Evolutionary conservation across 257 asterid species (phyloP).

Genomic region (Nicotiana undulata): DNA sequence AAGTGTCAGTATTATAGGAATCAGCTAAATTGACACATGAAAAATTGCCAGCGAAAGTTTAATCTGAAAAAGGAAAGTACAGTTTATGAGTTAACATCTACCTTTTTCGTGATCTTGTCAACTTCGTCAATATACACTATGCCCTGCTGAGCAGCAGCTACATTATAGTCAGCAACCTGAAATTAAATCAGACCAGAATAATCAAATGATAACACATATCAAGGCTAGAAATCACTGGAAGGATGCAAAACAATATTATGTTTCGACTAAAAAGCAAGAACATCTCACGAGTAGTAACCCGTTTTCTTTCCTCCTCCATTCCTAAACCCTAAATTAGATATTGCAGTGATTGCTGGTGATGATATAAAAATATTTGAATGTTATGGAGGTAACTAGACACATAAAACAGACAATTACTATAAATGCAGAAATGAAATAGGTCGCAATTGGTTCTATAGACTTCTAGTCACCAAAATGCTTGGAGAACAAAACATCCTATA

Average conservation of each 20-base stretch:
- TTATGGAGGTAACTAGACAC: not conserved
- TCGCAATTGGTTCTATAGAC: not conserved
- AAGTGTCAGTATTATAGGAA: not conserved
- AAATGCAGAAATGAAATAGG: not conserved
- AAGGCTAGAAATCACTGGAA: not conserved
- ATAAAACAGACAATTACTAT: not conserved
- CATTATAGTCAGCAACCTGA: slow-evolving; percentile 96
- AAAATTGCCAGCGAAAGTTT: not conserved
- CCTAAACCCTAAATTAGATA: not conserved
- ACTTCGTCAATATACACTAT: slow-evolving; percentile 97
- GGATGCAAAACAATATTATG: not conserved
- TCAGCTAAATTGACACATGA: not conserved
- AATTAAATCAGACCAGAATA: slow-evolving; percentile 5
- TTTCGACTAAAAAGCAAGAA: not conserved
- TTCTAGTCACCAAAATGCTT: not conserved
- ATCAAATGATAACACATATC: not conserved
- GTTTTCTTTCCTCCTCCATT: not conserved
- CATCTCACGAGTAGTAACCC: not conserved
- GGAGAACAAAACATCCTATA: not conserved
- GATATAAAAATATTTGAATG: not conserved
- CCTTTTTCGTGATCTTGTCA: slow-evolving; percentile 97
- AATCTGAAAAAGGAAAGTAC: not conserved
- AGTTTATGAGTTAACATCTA: slow-evolving; percentile 3
- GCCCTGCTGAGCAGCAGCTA: slow-evolving; percentile 97
- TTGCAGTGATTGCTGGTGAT: not conserved